Evolutionary conservation across 441 rosid genomes (phyloP), one percentile per base, ranked within the genome.

Genomic region (Mallotus japonicus): DNA sequence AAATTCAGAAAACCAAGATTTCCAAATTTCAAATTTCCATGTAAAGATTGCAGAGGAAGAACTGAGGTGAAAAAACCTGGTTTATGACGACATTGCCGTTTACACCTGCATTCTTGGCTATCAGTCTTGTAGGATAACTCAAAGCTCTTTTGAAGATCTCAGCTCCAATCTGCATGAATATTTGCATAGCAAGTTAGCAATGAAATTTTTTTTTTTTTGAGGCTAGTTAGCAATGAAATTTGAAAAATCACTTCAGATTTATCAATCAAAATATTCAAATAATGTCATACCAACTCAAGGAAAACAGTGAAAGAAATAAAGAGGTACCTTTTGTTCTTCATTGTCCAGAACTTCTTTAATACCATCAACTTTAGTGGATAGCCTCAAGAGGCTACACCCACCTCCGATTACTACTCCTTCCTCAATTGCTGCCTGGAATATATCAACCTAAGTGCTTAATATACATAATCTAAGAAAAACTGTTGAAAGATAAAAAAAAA

Each of bases 331-430:
- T 70, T 93, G 93, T 72, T 93, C 95, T 78, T 88, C 82, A 79
- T 87, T 91, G 62, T 88, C 93, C 75, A 93, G 77, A 59, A 49
- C 65, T n/a, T 81, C 82, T 85, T 91, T 93, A 69, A 93, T 86
- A 15, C 69, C 62, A 56, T 87, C 92, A 68, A 93, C 85, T 83
- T 88, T 90, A 16, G 78, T 10, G 64, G 97, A 87, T 65, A 93
- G 87, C 65, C 97, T 86, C 76, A 93, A 77, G 76, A 93, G 91
- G 74, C 89, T 76, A 72, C 98, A 93, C 56, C 97, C 98, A 65
- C 97, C 98, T 65, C 97, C 97, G 62, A 89, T 89, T 65, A 93
- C 92, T 61, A 93, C 82, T 62, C 98, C 97, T 89, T 93, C 95
- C 85, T 93, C 98, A 50, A 90, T 87, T 57, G 97, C 95, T 65